Evolutionary conservation across 352 stramenopile genomes (phyloP), one percentile per base, ranked within the genome.

Genomic region (Phytophthora crassamura): DNA sequence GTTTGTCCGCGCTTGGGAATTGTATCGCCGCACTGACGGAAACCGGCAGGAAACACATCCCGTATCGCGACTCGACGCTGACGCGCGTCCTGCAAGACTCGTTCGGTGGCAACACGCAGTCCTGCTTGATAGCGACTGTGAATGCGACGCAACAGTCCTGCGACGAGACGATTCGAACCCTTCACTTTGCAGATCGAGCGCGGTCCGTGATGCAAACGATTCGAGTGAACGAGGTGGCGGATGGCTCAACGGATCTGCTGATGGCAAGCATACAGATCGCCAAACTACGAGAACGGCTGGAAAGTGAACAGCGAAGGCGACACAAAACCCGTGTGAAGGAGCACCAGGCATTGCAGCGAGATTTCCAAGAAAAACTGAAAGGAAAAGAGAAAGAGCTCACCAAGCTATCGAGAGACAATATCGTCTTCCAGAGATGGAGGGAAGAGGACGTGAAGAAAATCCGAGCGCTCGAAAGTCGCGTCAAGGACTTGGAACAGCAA

Each of bases 11-110:
- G 3, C 75, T 98, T 0, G 93, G 93, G 5, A 96, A 98, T 59
- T 97, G 94, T 32, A 97, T 98, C 30, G 86, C 88, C 0, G 93
- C 93, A 9, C 68, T 98, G 0, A 84, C 79, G 0, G 86, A 93
- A 34, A 39, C 65, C 1, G 80, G 88, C 3, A 77, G 93, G 20
- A 97, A 88, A 48, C 93, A 97, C 62, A 97, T 98, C 56, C 93
- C 93, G 18, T 97, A 95, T 43, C 83, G 89, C 2, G 89, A 97
- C 59, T 96, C 91, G 30, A 96, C 88, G 8, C 67, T 97, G 22
- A 97, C 90, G 2, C 82, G 91, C 7, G 65, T 98, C 10, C 78
- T 98, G 16, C 91, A 95, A 61, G 84, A 95, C 47, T 93, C 86
- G 1, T 77, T 95, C 36, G 83, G 86, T 25, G 84, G 86, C 1